phyloP scores from a whole-genome alignment of 805 yeast species.

The Saccharomycopsis sp. region DNA sequence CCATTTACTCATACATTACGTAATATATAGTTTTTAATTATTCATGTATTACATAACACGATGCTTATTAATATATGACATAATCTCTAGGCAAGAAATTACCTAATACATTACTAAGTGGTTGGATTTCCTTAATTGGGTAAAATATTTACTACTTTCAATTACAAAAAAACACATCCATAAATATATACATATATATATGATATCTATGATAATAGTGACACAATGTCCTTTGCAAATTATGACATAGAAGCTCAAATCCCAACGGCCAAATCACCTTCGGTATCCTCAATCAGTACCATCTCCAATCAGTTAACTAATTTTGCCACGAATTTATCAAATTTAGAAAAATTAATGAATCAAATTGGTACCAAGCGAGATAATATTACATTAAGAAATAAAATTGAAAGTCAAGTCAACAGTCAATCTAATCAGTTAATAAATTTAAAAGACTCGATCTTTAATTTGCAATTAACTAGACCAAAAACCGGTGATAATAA shows the following conservation, averaged over 20 bases:
- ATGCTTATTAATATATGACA: too few relatives aligned
- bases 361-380: conserved; percentile 52
- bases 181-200: too few relatives aligned
- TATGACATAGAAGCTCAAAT: conserved; percentile 28
- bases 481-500: conserved; percentile 13
- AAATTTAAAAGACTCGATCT: conserved; percentile 24
- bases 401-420: conserved; percentile 26
- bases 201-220: too few relatives aligned
- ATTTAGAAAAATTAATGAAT: conserved; percentile 40
- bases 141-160: too few relatives aligned
- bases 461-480: conserved; percentile 13
- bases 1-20: too few relatives aligned
- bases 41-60: too few relatives aligned
- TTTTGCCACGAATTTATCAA: conserved; percentile 44
- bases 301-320: conserved; percentile 29
- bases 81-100: too few relatives aligned
- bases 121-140: too few relatives aligned
- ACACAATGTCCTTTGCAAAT: conserved; percentile 20
- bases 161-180: too few relatives aligned
- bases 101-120: too few relatives aligned
- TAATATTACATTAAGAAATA: conserved; percentile 29
- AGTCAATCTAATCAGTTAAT: conserved; percentile 22
- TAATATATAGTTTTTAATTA: too few relatives aligned
- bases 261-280: background rate
- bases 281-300: conserved; percentile 23